phyloP scores from a whole-genome alignment of 208 protist genomes.

The Kentomonas sorsogonicus region DNA sequence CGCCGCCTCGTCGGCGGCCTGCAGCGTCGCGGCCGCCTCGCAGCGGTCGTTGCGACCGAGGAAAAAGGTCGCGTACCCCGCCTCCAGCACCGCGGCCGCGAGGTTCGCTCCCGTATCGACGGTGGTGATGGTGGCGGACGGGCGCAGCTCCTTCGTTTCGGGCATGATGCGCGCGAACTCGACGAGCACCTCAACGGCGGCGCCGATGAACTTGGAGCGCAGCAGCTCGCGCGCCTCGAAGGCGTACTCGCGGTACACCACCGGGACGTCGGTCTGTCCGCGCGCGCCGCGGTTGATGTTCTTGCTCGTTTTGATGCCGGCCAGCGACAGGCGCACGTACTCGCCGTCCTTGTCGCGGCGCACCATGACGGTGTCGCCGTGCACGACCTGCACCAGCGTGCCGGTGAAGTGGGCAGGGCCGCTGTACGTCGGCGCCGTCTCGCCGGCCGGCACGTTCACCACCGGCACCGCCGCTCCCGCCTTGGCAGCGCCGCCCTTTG shows the following conservation, averaged over 20 bases:
- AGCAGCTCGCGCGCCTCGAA: slow-evolving; percentile 88
- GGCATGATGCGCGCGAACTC: slow-evolving; percentile 80
- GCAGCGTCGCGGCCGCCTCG: slow-evolving; percentile 46
- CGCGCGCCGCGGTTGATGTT: slow-evolving; percentile 47
- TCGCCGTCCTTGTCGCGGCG: slow-evolving; percentile 39
- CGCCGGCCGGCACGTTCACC: slow-evolving; percentile 41
- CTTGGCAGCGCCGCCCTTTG: too few species aligned
- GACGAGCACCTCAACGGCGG: slow-evolving; percentile 63
- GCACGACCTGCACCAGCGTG: slow-evolving; percentile 71
- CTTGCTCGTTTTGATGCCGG: slow-evolving; percentile 75
- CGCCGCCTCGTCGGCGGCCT: slow-evolving; percentile 56
- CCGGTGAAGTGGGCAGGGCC: slow-evolving; percentile 58
- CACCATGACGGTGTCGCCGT: slow-evolving; percentile 76
- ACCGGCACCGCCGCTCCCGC: slow-evolving; percentile 33
- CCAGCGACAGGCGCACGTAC: slow-evolving; percentile 63
- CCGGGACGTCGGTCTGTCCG: slow-evolving; percentile 45
- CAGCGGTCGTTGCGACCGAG: slow-evolving; percentile 74
- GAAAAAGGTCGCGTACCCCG: slow-evolving; percentile 75
- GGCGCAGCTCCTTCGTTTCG: slow-evolving; percentile 77
- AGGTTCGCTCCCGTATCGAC: slow-evolving; percentile 66
- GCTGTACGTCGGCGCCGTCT: slow-evolving; percentile 41
- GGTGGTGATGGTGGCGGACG: slow-evolving; percentile 49
- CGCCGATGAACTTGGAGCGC: slow-evolving; percentile 70
- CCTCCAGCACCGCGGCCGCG: slow-evolving; percentile 64
- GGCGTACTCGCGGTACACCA: slow-evolving; percentile 82